These are phyloP conservation scores for Leccinum uliginosum DNA, from an alignment of 768 basidiomycete species.

Conservation along the genomic window DNA sequence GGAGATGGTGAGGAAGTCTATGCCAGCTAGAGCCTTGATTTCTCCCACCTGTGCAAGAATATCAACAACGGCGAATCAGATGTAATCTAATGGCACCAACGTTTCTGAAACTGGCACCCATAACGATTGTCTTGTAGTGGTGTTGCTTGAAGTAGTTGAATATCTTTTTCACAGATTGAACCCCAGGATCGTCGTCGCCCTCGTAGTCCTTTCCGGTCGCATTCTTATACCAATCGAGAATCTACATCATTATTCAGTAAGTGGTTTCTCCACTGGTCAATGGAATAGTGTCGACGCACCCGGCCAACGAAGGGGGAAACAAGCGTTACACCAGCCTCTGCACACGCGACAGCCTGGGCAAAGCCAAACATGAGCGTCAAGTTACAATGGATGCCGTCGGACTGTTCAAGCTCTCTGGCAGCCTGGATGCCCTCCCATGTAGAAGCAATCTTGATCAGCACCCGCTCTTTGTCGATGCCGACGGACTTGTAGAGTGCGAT, in stretches of 20 bases:
- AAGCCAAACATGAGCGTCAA: slow-evolving; percentile 97
- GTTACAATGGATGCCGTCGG: slow-evolving; percentile 94
- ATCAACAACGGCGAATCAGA: not conserved
- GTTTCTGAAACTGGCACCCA: slow-evolving; percentile 99
- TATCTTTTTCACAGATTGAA: slow-evolving; percentile 90
- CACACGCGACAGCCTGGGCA: slow-evolving; percentile 94
- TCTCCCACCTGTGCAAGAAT: slow-evolving; percentile 60
- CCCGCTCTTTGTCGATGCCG: slow-evolving; percentile 84
- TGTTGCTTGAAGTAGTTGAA: slow-evolving; percentile 99
- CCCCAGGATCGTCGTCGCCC: slow-evolving; percentile 91
- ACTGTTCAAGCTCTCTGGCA: slow-evolving; percentile 84
- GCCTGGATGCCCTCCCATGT: slow-evolving; percentile 99
- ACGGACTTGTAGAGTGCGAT: slow-evolving; percentile 88
- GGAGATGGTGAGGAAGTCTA: slow-evolving; percentile 94
- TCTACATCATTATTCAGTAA: slow-evolving; percentile 45
- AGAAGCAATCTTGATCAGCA: slow-evolving; percentile 97
- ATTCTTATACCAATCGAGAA: slow-evolving; percentile 99
- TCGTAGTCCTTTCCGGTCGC: slow-evolving; percentile 76
- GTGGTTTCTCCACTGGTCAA: slow-evolving; percentile 26
- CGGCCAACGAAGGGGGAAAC: slow-evolving; percentile 98
- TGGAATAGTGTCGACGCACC: slow-evolving; percentile 43
- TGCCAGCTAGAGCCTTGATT: slow-evolving; percentile 90
- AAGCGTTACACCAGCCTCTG: slow-evolving; percentile 93
- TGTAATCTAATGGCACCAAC: slow-evolving; percentile 39
- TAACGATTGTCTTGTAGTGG: slow-evolving; percentile 95